Evolutionary conservation across 768 basidiomycete genomes (phyloP), one percentile per base, ranked within the genome.

Genomic region (Floccularia luteovirens): DNA sequence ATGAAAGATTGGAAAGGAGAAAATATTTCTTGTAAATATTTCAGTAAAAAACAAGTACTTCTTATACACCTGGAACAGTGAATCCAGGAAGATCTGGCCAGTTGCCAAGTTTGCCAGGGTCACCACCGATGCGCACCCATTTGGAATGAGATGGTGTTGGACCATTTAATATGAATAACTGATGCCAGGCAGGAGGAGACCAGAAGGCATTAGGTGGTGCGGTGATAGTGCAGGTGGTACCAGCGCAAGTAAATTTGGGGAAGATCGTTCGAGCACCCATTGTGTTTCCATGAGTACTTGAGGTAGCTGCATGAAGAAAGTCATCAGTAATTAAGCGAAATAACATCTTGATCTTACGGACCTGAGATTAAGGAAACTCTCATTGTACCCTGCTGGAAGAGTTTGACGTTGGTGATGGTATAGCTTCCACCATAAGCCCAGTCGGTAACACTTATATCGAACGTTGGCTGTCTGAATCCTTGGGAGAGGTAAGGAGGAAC

Each of bases 401-500:
- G 51, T 13, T 61, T 48, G n/a, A 74, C 59, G 35, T 67, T 64
- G 4, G 58, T 64, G 47, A 90, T 81, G 1, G 57, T 53, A 48
- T 77, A 76, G n/a, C 56, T 55, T 8, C 69, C 67, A 0, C 74
- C 69, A 21, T 80, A 77, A 0, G 49, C 56, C 83, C 84, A 88
- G 51, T 90, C 85, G 8, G 67, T 74, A 42, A 65, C 54, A 0
- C 67, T 47, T 31, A 85, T 66, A 16, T 67, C 76, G 55, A 78
- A 83, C 31, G 58, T 63, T 0, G 85, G 91, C 42, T 82, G 83
- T 3, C 47, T 55, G 45, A 69, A 60, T 7, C 83, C 83, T 46
- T 73, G 60, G 45, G 62, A 77, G 44, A 90, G 72, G 59, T 94
- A 97, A 12, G 86, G 88, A 4, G 94, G 94, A 50, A 86, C 74